Percentiles rank a stretch among this genome's conserved stretches.
These are phyloP conservation scores for Pseudogymnoascus sp. DNA, from an alignment of 2,329 filamentous ascomycete species.

Conservation along the genomic window DNA sequence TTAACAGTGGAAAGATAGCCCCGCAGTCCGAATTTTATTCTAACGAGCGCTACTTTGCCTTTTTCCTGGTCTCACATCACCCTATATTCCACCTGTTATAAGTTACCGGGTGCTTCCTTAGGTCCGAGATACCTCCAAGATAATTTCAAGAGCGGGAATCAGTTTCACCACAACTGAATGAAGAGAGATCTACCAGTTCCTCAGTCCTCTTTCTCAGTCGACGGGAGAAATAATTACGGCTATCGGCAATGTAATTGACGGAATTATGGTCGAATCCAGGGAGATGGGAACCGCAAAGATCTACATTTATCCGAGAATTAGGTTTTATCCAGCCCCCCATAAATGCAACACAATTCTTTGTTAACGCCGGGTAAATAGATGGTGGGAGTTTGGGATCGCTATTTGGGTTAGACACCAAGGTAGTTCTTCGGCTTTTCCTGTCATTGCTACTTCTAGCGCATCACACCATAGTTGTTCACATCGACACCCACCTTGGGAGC, in stretches of 20 bases:
- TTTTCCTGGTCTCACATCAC: too few relatives aligned
- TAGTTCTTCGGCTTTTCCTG: not conserved
- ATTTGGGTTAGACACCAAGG: not conserved
- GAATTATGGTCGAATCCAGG: not conserved
- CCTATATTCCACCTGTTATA: too few relatives aligned
- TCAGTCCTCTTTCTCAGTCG: not conserved
- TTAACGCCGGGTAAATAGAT: not conserved
- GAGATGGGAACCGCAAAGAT: not conserved
- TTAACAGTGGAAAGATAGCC: too few relatives aligned
- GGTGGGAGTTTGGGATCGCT: not conserved
- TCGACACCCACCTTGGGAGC: not conserved
- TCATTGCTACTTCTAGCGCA: not conserved
- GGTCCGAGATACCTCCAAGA: not conserved
- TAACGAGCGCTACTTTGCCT: too few relatives aligned
- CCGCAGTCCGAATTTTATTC: too few relatives aligned
- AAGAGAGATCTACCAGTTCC: not conserved
- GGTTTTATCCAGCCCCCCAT: not conserved
- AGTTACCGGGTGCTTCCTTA: not conserved
- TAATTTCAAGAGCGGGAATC: not conserved
- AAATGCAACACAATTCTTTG: not conserved
- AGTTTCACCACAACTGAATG: not conserved
- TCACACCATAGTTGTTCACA: not conserved
- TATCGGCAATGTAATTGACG: not conserved
- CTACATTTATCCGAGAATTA: not conserved
- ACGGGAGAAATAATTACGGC: not conserved